Percentiles rank a stretch among this genome's conserved stretches.
Evolutionary conservation across 441 rosid genomes (phyloP).

Genomic region (Populus hybrid): DNA sequence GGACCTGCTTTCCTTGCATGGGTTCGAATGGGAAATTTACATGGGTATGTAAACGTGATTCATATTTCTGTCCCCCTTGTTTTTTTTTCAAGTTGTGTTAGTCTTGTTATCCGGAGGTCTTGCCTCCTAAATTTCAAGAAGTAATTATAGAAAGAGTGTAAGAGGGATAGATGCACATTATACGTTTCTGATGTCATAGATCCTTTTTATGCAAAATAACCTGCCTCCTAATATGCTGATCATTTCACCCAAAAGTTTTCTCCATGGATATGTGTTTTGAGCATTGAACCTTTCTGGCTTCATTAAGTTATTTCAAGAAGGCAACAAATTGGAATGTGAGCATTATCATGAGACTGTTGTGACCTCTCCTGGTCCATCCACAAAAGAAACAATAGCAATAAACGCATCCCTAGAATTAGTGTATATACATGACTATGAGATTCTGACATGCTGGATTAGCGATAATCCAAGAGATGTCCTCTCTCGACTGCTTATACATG

Average conservation of each 20-base stretch:
- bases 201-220: neutral
- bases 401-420: neutral
- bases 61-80: neutral
- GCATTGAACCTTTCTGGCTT: neutral
- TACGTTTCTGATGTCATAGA: neutral
- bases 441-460: neutral
- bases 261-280: neutral
- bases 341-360: neutral
- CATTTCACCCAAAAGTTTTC: neutral
- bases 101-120: neutral
- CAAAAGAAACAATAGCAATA: neutral
- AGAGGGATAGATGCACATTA: neutral
- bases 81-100: neutral
- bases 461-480: neutral
- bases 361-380: slow-evolving; percentile 3
- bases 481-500: neutral
- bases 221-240: neutral
- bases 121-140: neutral
- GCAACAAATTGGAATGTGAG: neutral
- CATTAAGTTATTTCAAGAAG: neutral
- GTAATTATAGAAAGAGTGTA: neutral
- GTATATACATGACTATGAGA: neutral
- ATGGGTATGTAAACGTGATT: slow-evolving; percentile 50
- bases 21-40: slow-evolving; percentile 99
- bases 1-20: slow-evolving; percentile 99